Conservation (phyloP, 345 rosid genomes). For the Clarkia xantiana region DNA sequence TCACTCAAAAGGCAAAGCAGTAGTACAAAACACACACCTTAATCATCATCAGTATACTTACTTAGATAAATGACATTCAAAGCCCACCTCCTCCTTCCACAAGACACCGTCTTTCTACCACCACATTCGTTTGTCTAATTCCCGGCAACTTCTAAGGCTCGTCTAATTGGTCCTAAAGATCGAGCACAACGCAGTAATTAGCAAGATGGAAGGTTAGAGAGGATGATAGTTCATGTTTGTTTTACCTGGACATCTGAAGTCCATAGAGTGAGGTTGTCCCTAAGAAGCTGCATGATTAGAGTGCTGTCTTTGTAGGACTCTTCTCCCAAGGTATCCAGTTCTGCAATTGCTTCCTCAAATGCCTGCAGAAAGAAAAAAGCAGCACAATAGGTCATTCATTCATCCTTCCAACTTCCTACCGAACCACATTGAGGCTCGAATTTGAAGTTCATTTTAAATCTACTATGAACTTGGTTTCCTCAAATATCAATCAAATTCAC, state of each 20-base stretch:
- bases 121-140: slow-evolving; percentile 2
- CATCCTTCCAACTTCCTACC: background rate
- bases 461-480: too few species aligned
- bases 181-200: background rate
- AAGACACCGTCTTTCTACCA: slow-evolving; percentile 10
- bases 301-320: slow-evolving; percentile 99
- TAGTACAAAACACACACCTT: too few species aligned
- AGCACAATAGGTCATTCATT: background rate
- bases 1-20: too few species aligned
- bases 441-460: too few species aligned
- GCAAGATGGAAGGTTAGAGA: background rate
- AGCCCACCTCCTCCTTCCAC: slow-evolving; percentile 54
- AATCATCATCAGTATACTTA: too few species aligned
- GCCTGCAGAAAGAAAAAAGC: slow-evolving; percentile 28
- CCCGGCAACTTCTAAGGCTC: slow-evolving; percentile 34
- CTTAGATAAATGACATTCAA: slow-evolving; percentile 38
- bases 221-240: background rate
- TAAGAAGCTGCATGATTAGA: slow-evolving; percentile 84
- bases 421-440: too few species aligned
- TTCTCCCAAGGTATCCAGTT: slow-evolving; percentile 80
- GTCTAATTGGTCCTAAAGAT: slow-evolving; percentile 61
- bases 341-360: slow-evolving; percentile 94
- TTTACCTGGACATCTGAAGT: slow-evolving; percentile 86
- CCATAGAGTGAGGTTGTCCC: slow-evolving; percentile 97
- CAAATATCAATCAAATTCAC: too few species aligned